A percentile compares a stretch with the other conserved stretches of the same genome.
Conservation (phyloP, 495 filamentous ascomycete genomes). For the Penicillium canariense region DNA sequence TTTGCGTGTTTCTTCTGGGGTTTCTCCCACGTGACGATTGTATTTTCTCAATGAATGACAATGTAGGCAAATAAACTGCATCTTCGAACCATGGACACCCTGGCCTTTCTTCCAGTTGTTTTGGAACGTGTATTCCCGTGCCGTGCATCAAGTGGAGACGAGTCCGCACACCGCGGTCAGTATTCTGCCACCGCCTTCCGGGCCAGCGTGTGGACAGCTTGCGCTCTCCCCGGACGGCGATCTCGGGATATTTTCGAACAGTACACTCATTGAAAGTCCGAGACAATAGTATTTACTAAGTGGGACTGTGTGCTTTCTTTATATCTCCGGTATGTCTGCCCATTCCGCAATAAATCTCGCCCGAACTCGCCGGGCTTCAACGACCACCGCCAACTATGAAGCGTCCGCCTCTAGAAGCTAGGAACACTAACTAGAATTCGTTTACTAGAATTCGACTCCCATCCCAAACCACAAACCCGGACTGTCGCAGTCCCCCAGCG, state of each 20-base stretch:
- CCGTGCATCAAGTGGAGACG: no score
- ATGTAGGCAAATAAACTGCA: neutral
- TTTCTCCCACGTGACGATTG: neutral
- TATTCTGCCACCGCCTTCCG: slow-evolving; percentile 29
- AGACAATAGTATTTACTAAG: neutral
- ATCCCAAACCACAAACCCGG: slow-evolving; percentile 1
- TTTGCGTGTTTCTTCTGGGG: slow-evolving; percentile 1
- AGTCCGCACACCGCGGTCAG: no score
- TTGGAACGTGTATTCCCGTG: neutral
- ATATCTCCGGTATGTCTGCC: neutral
- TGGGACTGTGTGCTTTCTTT: neutral
- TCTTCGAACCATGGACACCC: neutral
- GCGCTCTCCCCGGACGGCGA: slow-evolving; percentile 15
- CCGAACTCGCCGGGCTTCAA: neutral
- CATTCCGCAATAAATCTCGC: neutral
- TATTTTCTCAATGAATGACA: neutral
- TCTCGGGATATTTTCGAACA: neutral
- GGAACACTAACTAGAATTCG: slow-evolving; percentile 21
- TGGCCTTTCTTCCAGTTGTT: neutral
- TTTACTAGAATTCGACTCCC: neutral
- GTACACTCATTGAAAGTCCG: neutral
- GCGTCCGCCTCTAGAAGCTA: no score
- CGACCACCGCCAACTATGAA: neutral
- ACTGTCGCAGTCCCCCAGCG: slow-evolving; percentile 9
- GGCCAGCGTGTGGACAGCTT: slow-evolving; percentile 27